Percentiles rank a stretch among this genome's conserved stretches.
phyloP scores from a whole-genome alignment of 257 asterid genomes.

The Nicotiana attenuata region DNA sequence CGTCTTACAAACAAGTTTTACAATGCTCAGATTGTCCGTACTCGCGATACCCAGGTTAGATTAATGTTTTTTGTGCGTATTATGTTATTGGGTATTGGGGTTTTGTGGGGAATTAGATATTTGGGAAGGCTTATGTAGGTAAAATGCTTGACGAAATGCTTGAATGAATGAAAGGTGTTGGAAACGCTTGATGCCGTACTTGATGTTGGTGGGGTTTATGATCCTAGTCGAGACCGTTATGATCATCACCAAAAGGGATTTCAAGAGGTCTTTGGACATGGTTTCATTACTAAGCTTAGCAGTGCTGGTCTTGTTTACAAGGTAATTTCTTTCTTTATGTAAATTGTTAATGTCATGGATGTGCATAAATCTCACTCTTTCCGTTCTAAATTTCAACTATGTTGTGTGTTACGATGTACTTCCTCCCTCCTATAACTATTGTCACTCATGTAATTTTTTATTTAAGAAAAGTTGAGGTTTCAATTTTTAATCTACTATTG shows the following conservation, averaged over 20 bases:
- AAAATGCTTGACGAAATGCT: neutral
- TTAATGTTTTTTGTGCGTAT: neutral
- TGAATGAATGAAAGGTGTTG: constrained; percentile 16
- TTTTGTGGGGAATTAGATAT: too few relatives aligned
- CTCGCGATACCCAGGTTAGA: constrained; percentile 17
- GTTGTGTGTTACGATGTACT: neutral
- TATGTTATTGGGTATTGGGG: neutral
- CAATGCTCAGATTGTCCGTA: constrained; percentile 22
- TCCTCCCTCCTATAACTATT: neutral
- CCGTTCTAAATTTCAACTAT: neutral
- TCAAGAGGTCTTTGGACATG: constrained; percentile 23
- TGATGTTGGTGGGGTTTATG: constrained; percentile 42
- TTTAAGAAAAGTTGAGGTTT: neutral
- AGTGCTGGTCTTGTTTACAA: constrained; percentile 33
- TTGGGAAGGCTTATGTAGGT: neutral
- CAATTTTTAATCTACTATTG: neutral
- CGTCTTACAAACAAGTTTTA: constrained; percentile 18
- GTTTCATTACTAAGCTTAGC: constrained; percentile 22
- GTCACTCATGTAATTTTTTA: neutral
- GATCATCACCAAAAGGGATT: constrained; percentile 38
- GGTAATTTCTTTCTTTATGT: neutral
- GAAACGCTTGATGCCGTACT: constrained; percentile 33
- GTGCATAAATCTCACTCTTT: neutral
- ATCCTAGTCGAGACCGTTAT: constrained; percentile 34
- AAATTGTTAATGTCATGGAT: neutral